These are phyloP conservation scores for Pythium dissimile DNA, from an alignment of 352 stramenopile species.

Conservation along the genomic window DNA sequence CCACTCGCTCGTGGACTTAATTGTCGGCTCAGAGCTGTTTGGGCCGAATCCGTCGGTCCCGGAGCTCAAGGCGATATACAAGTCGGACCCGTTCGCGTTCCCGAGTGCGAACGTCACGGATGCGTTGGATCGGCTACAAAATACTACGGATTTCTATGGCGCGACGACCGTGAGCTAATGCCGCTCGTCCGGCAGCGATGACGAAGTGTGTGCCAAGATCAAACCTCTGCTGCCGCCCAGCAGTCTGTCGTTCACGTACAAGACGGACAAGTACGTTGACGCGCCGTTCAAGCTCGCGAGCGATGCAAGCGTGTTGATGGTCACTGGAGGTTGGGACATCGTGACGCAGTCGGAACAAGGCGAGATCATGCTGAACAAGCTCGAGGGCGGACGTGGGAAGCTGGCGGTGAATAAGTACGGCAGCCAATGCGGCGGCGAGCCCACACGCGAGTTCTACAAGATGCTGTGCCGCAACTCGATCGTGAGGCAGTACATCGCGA, in stretches of 20 bases:
- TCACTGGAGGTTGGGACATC: constrained; percentile 33
- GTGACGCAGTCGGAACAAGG: constrained; percentile 24
- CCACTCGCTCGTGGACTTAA: neutral
- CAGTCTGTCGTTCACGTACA: constrained; percentile 22
- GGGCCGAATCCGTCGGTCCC: neutral
- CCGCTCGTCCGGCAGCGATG: neutral
- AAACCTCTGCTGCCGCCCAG: neutral
- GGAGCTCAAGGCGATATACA: constrained; percentile 2
- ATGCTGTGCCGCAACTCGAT: constrained; percentile 20
- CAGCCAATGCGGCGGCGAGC: constrained; percentile 16
- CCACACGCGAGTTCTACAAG: neutral
- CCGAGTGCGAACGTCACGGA: neutral
- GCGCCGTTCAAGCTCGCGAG: constrained; percentile 18
- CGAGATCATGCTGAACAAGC: constrained; percentile 9
- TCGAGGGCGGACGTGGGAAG: constrained; percentile 13
- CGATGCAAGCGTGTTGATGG: constrained; percentile 26
- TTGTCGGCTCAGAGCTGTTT: constrained; percentile 2
- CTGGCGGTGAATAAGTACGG: constrained; percentile 25
- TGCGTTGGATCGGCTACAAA: too few relatives aligned
- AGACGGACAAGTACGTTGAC: constrained; percentile 31
- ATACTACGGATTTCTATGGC: too few relatives aligned
- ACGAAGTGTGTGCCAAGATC: neutral
- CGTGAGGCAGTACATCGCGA: constrained; percentile 12
- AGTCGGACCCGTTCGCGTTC: neutral
- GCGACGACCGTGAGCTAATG: too few relatives aligned